Conservation (phyloP, 116 monocot species). For the Trichopus zeylanicus region DNA sequence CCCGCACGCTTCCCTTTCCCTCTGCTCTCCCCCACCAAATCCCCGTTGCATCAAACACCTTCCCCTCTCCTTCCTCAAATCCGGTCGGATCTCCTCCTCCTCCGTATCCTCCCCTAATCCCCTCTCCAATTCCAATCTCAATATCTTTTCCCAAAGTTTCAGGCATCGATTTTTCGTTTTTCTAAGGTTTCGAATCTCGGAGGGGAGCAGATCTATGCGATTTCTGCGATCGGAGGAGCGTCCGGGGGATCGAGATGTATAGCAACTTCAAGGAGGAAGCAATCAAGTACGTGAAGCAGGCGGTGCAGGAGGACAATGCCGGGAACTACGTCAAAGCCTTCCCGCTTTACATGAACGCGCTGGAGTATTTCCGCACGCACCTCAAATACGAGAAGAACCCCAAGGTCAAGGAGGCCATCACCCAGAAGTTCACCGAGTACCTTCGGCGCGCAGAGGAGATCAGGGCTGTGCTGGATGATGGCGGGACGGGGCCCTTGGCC, state of each 20-base stretch:
- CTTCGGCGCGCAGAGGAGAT: conserved; percentile 99
- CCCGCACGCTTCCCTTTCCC: too few species aligned
- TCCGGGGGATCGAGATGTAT: conserved; percentile 77
- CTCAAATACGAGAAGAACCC: conserved; percentile 99
- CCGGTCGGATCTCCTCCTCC: too few species aligned
- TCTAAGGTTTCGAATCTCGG: too few species aligned
- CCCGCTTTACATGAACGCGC: conserved; percentile 98
- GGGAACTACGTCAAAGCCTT: conserved; percentile 99
- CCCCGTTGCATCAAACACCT: too few species aligned
- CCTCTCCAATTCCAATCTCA: too few species aligned
- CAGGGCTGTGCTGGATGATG: conserved; percentile 86
- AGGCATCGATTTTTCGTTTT: too few species aligned
- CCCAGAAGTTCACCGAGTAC: conserved; percentile 98
- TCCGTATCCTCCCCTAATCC: too few species aligned
- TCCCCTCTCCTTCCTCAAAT: too few species aligned
- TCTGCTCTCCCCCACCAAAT: too few species aligned
- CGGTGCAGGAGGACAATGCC: conserved; percentile 97
- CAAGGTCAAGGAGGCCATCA: conserved; percentile 97
- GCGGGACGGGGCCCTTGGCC: conserved; percentile 56
- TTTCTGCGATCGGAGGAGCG: too few species aligned
- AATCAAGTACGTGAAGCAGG: conserved; percentile 98
- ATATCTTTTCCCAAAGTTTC: too few species aligned
- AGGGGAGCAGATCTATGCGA: too few species aligned
- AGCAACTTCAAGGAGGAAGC: conserved; percentile 99
- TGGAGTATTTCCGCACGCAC: conserved; percentile 96